These are phyloP conservation scores for Anastatica hierochuntica DNA, from an alignment of 345 rosid genomes.

Conservation along the genomic window DNA sequence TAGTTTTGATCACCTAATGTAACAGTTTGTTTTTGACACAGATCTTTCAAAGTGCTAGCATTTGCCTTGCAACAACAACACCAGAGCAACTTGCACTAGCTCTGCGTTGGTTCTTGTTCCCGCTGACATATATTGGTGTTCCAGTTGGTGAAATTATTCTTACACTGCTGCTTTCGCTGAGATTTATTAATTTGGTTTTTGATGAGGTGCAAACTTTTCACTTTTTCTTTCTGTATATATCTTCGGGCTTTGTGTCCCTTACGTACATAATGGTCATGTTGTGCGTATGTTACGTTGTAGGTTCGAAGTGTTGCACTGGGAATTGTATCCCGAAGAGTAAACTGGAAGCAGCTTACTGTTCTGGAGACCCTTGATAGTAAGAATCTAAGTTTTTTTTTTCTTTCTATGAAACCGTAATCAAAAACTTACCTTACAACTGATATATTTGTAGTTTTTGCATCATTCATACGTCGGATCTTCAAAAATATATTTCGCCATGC, in stretches of 20 bases:
- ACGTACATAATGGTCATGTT: not conserved
- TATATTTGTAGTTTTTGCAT: conserved; percentile 56
- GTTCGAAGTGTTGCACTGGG: conserved; percentile 81
- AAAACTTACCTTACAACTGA: no score
- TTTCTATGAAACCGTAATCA: not conserved
- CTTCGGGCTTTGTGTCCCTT: not conserved
- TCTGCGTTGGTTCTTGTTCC: conserved; percentile 78
- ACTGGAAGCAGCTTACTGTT: conserved; percentile 69
- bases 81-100: conserved; percentile 91
- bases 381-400: conserved; percentile 4
- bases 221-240: not conserved
- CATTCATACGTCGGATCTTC: conserved; percentile 79
- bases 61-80: conserved; percentile 85
- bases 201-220: conserved; percentile 55
- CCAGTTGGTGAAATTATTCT: conserved; percentile 86
- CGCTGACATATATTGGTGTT: conserved; percentile 58
- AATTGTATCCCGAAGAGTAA: conserved; percentile 84
- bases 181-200: conserved; percentile 81
- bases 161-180: conserved; percentile 75
- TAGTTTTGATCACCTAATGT: not conserved
- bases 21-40: conserved; percentile 24
- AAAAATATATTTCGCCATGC: conserved; percentile 84
- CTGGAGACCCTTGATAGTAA: conserved; percentile 82
- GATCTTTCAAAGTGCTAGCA: conserved; percentile 90
- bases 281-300: conserved; percentile 32